Base-by-base conservation (phyloP, 177 flowering plant species). In the Tripterygium wilfordii region DNA sequence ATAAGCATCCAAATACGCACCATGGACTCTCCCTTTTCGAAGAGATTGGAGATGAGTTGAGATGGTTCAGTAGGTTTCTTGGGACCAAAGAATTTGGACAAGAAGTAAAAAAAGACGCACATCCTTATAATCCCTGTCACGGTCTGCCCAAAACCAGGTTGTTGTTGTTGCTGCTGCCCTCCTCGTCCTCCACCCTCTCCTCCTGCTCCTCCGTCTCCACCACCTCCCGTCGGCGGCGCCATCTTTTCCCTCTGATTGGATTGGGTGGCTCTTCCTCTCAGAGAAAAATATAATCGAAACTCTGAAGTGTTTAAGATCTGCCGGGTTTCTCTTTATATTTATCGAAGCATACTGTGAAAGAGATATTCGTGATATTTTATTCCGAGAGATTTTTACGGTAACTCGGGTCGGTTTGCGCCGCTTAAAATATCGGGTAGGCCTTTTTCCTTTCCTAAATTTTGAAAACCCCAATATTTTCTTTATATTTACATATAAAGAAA, bases 51-150 rank as follows among this genome's bases (percentile, higher is more conserved):
- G 66, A 80, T 82, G 65, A 65, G 88, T 2, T 51, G 53, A 28
- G 80, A 22, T 22, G 98, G 90, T 4, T 82, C 87, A 19, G 68
- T 12, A 3, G 86, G 70, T 52, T 54, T 60, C 52, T 82, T 86
- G 12, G 96, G 85, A 20, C 80, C 59, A 66, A 92, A 83, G 64
- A 92, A 83, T 48, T 81, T 86, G 42, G 95, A 82, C 12, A 85
- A 85, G 56, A 88, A 88, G 68, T 86, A 94, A 84, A 91, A 89
- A 27, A 89, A 78, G 9, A 89, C 82, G 0, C 82, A 89, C 4
- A 94, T 69, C 52, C 99, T 67, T n/a, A 94, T 79, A 12, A 94
- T 60, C 24, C 99, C 96, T 0, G 84, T 53, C 8, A 92, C 49
- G 33, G 68, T 66, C 61, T 70, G 68, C 1, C 92, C 88, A 2